phyloP scores from a whole-genome alignment of 495 filamentous ascomycete genomes.

The Xylaria telfairii region DNA sequence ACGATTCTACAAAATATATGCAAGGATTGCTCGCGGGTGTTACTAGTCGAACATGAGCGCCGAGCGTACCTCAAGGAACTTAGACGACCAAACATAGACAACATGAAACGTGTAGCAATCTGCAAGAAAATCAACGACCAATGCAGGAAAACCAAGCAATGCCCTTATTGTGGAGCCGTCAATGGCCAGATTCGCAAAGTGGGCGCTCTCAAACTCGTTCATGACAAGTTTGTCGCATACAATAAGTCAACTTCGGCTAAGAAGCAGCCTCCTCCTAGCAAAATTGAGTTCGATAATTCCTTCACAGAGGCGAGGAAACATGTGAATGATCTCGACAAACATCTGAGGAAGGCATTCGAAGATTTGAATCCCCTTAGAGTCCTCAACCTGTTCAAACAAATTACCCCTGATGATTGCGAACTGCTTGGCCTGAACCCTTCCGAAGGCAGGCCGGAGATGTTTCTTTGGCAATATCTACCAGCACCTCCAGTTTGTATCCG shows the following conservation, averaged over 20 bases:
- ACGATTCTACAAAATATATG: slow-evolving; percentile 90
- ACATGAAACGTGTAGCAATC: slow-evolving; percentile 75
- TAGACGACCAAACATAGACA: slow-evolving; percentile 83
- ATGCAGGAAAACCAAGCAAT: slow-evolving; percentile 82
- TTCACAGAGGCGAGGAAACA: slow-evolving; percentile 76
- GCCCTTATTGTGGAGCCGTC: slow-evolving; percentile 73
- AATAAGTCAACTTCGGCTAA: slow-evolving; percentile 84
- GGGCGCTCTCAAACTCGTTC: slow-evolving; percentile 86
- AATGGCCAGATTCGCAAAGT: slow-evolving; percentile 92
- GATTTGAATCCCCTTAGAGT: slow-evolving; percentile 91
- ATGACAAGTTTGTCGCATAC: slow-evolving; percentile 87
- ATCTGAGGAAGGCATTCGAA: slow-evolving; percentile 88
- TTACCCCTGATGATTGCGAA: slow-evolving; percentile 86
- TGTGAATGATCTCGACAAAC: slow-evolving; percentile 84
- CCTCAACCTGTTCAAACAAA: slow-evolving; percentile 86
- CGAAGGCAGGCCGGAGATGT: slow-evolving; percentile 93
- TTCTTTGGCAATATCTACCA: slow-evolving; percentile 95
- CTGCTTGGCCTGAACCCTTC: slow-evolving; percentile 84
- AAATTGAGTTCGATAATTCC: slow-evolving; percentile 81
- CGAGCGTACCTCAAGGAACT: slow-evolving; percentile 76
- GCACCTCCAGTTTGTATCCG: slow-evolving; percentile 92
- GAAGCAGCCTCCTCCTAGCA: slow-evolving; percentile 79
- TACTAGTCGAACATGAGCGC: slow-evolving; percentile 78
- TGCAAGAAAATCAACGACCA: slow-evolving; percentile 86
- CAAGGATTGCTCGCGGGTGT: slow-evolving; percentile 80